These are phyloP conservation scores for Anethum foeniculum DNA, from an alignment of 140 eudicot species.

Conservation along the genomic window DNA sequence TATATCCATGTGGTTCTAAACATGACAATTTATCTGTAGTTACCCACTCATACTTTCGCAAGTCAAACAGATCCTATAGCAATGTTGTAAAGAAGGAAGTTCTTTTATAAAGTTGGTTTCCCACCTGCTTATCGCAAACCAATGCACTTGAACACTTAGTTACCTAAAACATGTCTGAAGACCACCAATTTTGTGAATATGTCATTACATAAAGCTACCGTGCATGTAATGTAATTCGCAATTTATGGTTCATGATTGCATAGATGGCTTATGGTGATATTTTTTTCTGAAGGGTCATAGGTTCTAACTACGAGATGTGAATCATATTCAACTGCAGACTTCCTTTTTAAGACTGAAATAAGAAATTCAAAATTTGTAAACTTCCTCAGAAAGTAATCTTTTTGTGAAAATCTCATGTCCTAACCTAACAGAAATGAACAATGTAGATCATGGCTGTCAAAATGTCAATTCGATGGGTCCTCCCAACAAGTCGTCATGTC, in stretches of 20 bases:
- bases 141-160: not conserved
- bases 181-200: not conserved
- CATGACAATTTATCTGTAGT: not conserved
- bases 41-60: not conserved
- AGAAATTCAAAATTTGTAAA: not conserved
- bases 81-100: not conserved
- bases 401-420: not conserved
- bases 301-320: no score
- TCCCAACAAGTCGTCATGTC: no score
- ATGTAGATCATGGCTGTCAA: no score
- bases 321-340: not conserved
- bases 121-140: not conserved
- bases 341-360: not conserved
- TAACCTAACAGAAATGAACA: no score
- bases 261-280: not conserved
- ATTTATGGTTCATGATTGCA: not conserved
- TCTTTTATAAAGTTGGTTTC: not conserved
- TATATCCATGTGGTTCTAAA: not conserved
- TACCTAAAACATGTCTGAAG: not conserved
- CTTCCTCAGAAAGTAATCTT: not conserved
- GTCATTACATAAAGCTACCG: not conserved
- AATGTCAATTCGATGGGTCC: no score
- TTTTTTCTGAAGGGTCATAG: not conserved
- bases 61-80: not conserved
- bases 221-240: not conserved